A percentile compares a stretch with the other conserved stretches of the same genome.
Conservation (phyloP, 345 rosid species). For the Limnanthes douglasii region DNA sequence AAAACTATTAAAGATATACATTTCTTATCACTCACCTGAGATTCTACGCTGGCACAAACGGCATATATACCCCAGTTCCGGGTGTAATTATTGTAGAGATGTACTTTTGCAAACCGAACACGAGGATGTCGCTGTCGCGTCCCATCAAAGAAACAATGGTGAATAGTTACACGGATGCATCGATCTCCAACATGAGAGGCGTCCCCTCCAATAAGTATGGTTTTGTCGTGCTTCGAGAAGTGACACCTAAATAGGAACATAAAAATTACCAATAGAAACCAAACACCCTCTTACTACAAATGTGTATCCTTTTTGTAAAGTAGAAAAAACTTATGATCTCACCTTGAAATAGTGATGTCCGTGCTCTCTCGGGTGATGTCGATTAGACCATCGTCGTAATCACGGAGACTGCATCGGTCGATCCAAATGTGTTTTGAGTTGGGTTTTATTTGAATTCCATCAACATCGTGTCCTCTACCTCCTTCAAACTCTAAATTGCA, state of each 20-base stretch:
- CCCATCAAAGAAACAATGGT: conserved; percentile 89
- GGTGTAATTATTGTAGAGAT: conserved; percentile 80
- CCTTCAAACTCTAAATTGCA: conserved; percentile 88
- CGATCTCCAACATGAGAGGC: conserved; percentile 61
- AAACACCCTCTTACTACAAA: not conserved
- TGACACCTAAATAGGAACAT: conserved; percentile 41
- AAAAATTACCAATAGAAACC: not conserved
- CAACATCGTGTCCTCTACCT: conserved; percentile 76
- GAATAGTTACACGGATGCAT: conserved; percentile 80
- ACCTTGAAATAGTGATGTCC: conserved; percentile 85
- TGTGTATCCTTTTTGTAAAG: not conserved
- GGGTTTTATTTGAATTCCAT: conserved; percentile 92
- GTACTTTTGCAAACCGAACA: conserved; percentile 74
- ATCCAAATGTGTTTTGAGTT: conserved; percentile 82
- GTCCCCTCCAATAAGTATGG: conserved; percentile 83
- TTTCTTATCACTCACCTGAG: conserved; percentile 34
- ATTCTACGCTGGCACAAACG: conserved; percentile 82
- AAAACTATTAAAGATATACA: not conserved
- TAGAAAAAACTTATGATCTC: not conserved
- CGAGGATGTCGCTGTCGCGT: conserved; percentile 94
- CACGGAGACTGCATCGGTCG: conserved; percentile 79
- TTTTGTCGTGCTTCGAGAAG: conserved; percentile 74
- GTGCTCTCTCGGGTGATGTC: conserved; percentile 95
- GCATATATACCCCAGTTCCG: conserved; percentile 90
- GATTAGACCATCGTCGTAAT: conserved; percentile 81